Base-by-base conservation (phyloP, 768 basidiomycete genomes). In the Rhodotorula graminis region DNA sequence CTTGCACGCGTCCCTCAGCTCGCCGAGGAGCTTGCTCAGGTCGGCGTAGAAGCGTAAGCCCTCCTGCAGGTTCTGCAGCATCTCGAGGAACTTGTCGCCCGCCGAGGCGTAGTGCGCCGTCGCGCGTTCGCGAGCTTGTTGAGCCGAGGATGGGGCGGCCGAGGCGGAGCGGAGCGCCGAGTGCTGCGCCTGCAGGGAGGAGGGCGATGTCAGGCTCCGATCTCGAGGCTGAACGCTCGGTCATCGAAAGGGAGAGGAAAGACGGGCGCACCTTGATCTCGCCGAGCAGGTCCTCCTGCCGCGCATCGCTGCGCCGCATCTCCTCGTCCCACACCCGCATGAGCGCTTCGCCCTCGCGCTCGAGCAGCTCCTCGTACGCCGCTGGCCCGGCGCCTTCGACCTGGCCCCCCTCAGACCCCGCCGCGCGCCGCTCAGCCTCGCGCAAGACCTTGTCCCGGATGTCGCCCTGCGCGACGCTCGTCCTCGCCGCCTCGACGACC, bases 1-100 rank as follows among this genome's bases (percentile, higher is more conserved):
- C 50, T 71, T 72, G 31, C 61, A 37, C 27, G 59, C 47, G 29
- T 70, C 74, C 4, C 70, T 12, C 47, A 76, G 47, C 63, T 79
- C 64, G 23, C 64, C 65, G 7, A 95, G 80, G 58, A 94, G 86
- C 19, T 84, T 85, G 6, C 87, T 85, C 66, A 98, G 85, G 77
- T 91, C 90, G 72, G 92, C 93, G 80, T 99, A 95, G 79, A 97
- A 98, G 90, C 93, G 67, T 18, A 71, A 50, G 2, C 61, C 72
- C 42, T 98, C 95, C 53, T 90, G 88, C 12, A 96, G 82, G 81
- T 98, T 93, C 62, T 86, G 85, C 4, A 84, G 84, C 23, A 96
- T 90, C 79, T 97, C 94, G 65, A 85, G 84, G 80, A 93, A 96
- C 78, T 92, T 92, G 82, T 88, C 88, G 81, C 90, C 90, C 0